Conservation (phyloP, 176 grass and related monocot genomes). For the Phragmites australis region DNA sequence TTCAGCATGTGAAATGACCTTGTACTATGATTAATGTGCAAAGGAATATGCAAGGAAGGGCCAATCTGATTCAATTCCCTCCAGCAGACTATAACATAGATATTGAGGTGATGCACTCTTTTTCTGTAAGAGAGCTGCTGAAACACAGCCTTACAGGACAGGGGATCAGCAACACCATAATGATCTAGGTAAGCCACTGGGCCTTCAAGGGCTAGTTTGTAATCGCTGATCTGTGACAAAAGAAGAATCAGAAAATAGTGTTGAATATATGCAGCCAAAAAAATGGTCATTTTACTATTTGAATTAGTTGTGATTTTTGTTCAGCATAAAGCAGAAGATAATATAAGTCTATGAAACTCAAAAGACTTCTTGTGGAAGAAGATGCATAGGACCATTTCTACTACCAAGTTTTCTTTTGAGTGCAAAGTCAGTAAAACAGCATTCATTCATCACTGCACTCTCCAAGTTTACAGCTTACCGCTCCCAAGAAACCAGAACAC, state of each 20-base stretch:
- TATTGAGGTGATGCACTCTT: conserved; percentile 46
- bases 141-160: conserved; percentile 72
- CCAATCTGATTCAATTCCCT: conserved; percentile 51
- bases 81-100: conserved; percentile 66
- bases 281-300: background rate
- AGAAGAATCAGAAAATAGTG: conserved; percentile 17
- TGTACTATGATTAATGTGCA: conserved; percentile 34
- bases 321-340: conserved; percentile 7
- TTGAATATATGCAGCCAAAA: background rate
- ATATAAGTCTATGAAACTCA: background rate
- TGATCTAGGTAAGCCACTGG: conserved; percentile 52
- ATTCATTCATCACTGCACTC: too few species aligned
- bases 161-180: conserved; percentile 50
- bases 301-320: background rate
- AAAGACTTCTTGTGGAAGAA: conserved; percentile 15
- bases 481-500: too few species aligned
- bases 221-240: conserved; percentile 64
- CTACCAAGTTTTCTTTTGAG: conserved; percentile 6
- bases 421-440: too few species aligned
- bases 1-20: conserved; percentile 65
- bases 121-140: conserved; percentile 53
- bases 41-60: conserved; percentile 52
- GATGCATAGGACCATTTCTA: background rate
- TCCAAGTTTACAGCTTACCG: background rate
- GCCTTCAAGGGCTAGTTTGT: conserved; percentile 82